Evolutionary conservation across 2,329 filamentous ascomycete genomes (phyloP), one percentile per base, ranked within the genome.

Genomic region (Aspergillus awamori): DNA sequence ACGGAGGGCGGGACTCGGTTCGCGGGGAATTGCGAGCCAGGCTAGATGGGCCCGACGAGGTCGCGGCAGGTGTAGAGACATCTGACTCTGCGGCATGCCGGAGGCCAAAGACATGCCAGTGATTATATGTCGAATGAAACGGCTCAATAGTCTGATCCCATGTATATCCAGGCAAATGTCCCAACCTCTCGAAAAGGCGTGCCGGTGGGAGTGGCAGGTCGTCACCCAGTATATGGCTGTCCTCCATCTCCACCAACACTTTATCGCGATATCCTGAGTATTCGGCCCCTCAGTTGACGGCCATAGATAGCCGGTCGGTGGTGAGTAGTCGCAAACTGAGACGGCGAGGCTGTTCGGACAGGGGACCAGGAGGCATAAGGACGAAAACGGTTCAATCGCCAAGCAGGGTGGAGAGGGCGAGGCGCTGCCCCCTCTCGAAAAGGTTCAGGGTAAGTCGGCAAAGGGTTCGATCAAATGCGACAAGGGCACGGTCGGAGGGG

Each of bases 101-200:
- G 51, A 79, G 72, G 57, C 89, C 90, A 65, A 83, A 85, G 68
- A 90, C 83, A 75, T 91, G 88, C 92, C 93, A 98, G 80, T 93
- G 93, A 75, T 96, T 92, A 77, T 97, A 97, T 69, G 88, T 92
- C 54, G 85, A 79, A 65, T 80, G 78, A 56, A 79, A 77, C 8
- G 78, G 78, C 54, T 76, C 74, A 63, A 75, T 66, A 15, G 84
- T 82, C 67, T 91, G 89, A 75, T 93, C 89, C 90, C 90, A 93
- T 6, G 84, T 86, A 73, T 92, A 93, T 57, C 89, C 90, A 49
- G 88, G 83, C 65, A 93, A 83, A 73, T 91, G 89, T 64, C 86
- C 83, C 66, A 93, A 82, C 54, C 90, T 86, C 74, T 93, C 89
- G 69, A 88, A 89, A 57, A 93, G 84, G 69, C 88, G 86, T 66